Evolutionary conservation across 352 stramenopile species (phyloP).

Genomic region (Blastocystis sp.): DNA sequence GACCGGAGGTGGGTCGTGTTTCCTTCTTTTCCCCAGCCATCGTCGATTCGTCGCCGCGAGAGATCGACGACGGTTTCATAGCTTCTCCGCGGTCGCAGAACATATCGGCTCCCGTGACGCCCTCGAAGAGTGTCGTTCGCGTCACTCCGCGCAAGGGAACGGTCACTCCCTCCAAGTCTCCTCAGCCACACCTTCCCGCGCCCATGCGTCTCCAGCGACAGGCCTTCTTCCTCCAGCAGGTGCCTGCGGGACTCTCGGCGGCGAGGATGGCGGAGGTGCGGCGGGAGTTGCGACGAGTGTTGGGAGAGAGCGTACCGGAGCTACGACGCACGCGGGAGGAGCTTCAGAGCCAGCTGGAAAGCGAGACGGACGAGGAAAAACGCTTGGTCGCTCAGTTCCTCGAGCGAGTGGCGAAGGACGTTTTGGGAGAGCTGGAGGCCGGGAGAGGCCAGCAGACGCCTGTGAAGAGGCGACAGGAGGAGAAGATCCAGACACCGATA

Average conservation of each 20-base stretch:
- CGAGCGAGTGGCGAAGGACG: background rate
- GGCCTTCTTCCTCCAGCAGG: slow-evolving; percentile 9
- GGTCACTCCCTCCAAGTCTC: background rate
- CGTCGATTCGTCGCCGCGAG: too few relatives aligned
- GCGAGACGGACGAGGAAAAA: background rate
- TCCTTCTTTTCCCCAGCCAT: too few relatives aligned
- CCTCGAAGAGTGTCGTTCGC: background rate
- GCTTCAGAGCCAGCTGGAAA: background rate
- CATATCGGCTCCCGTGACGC: background rate
- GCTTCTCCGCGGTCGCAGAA: background rate
- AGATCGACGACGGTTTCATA: background rate
- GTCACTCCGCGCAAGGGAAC: background rate
- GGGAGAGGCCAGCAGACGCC: background rate
- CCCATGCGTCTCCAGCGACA: background rate
- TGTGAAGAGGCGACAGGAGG: background rate
- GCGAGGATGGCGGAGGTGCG: background rate
- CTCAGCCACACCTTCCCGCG: background rate
- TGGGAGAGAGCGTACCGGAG: background rate
- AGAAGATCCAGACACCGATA: background rate
- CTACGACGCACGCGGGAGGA: background rate
- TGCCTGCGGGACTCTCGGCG: background rate
- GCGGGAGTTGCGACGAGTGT: background rate
- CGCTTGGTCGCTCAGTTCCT: background rate
- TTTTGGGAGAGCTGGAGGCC: background rate
- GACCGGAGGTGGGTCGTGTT: background rate